Conservation (phyloP, 768 basidiomycete species). For the Lanmaoa pseudosensibilis region DNA sequence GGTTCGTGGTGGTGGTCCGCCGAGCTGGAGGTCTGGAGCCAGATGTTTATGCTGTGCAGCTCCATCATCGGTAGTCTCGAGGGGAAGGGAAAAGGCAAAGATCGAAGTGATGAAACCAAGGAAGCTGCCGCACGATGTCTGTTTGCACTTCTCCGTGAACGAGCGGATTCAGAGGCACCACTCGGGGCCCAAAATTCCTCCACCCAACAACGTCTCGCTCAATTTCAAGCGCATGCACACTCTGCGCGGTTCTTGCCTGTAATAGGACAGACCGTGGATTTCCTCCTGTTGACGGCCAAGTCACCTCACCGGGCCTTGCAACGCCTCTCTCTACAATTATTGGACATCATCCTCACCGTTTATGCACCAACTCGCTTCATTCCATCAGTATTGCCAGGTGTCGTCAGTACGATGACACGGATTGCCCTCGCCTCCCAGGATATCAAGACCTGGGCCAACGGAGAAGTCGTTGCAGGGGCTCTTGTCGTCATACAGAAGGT, state of each 20-base stretch:
- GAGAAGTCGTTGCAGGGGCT: slow-evolving; percentile 60
- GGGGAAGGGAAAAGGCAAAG: slow-evolving; percentile 64
- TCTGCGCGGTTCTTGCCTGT: slow-evolving; percentile 64
- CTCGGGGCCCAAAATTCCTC: slow-evolving; percentile 25
- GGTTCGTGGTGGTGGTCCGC: slow-evolving; percentile 86
- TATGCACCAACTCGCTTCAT: slow-evolving; percentile 53
- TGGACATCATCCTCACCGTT: slow-evolving; percentile 49
- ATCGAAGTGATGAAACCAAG: slow-evolving; percentile 80
- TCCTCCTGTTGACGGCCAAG: slow-evolving; percentile 58
- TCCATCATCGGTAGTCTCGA: slow-evolving; percentile 65
- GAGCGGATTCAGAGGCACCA: slow-evolving; percentile 42
- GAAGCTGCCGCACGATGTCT: slow-evolving; percentile 72
- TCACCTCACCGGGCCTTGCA: slow-evolving; percentile 66
- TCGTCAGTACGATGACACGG: slow-evolving; percentile 75
- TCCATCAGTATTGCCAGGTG: slow-evolving; percentile 80
- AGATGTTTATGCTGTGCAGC: slow-evolving; percentile 76
- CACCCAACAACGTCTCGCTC: slow-evolving; percentile 36
- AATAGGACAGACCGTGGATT: slow-evolving; percentile 79
- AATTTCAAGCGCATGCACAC: slow-evolving; percentile 41
- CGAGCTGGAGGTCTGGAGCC: slow-evolving; percentile 75
- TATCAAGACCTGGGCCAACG: slow-evolving; percentile 69
- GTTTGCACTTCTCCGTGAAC: slow-evolving; percentile 57
- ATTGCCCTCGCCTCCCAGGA: slow-evolving; percentile 56
- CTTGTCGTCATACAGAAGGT: slow-evolving; percentile 55
- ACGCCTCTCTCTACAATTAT: slow-evolving; percentile 55